phyloP scores from a whole-genome alignment of 2,329 filamentous ascomycete species.

The Ophiostoma quercus region DNA sequence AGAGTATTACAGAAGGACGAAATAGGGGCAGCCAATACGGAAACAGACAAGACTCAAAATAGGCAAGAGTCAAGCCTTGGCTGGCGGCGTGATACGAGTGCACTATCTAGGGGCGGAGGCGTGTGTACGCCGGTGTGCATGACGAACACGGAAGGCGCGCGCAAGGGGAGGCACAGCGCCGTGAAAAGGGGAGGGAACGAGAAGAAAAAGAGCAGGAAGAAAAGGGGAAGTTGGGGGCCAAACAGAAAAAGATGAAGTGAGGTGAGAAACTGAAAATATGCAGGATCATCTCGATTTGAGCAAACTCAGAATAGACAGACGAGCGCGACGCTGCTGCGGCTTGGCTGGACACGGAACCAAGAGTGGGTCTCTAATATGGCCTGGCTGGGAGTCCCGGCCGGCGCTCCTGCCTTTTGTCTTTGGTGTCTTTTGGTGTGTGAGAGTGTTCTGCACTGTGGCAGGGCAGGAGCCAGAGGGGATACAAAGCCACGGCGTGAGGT shows the following conservation, averaged over 20 bases:
- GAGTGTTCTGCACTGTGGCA: background rate
- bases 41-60: background rate
- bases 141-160: constrained; percentile 5
- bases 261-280: background rate
- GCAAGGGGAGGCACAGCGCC: background rate
- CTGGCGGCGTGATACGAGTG: constrained; percentile 13
- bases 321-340: constrained; percentile 11
- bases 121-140: constrained; percentile 6
- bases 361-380: constrained; percentile 19
- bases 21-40: constrained; percentile 9
- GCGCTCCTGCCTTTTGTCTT: background rate
- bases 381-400: constrained; percentile 21
- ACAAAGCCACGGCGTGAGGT: constrained; percentile 9
- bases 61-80: constrained; percentile 5
- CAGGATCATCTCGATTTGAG: background rate
- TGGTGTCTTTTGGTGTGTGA: too few relatives aligned
- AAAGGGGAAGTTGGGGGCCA: background rate
- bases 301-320: background rate
- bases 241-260: background rate
- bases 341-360: constrained; percentile 23
- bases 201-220: background rate
- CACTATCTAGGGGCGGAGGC: background rate
- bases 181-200: background rate
- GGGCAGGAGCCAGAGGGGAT: background rate
- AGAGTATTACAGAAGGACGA: background rate